Evolutionary conservation across 352 stramenopile genomes (phyloP).

Genomic region (Phytophthora sansomeana): DNA sequence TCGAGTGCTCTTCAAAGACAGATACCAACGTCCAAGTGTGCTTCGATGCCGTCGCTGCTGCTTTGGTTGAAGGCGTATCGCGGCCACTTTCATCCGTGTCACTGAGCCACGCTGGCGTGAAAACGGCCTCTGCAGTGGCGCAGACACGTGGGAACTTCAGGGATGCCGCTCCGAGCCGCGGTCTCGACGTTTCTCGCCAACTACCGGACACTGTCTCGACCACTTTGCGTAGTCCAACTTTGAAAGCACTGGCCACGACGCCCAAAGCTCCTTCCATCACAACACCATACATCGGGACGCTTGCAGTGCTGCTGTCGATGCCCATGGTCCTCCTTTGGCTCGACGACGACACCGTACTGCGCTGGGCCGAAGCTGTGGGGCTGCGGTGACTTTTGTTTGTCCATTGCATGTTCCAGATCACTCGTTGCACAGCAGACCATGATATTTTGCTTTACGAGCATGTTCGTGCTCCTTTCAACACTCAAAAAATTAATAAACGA

Average conservation of each 20-base stretch:
- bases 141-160: constrained; percentile 4
- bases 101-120: background rate
- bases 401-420: background rate
- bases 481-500: constrained; percentile 13
- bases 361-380: constrained; percentile 14
- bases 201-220: background rate
- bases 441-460: constrained; percentile 14
- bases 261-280: background rate
- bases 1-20: constrained; percentile 33
- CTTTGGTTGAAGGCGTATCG: constrained; percentile 1
- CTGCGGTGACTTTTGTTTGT: constrained; percentile 3
- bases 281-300: constrained; percentile 13
- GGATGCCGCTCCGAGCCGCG: constrained; percentile 4
- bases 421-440: constrained; percentile 5
- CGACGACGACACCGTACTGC: constrained; percentile 22
- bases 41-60: constrained; percentile 26
- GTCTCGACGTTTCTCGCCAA: constrained; percentile 10
- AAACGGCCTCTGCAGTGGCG: background rate
- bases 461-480: constrained; percentile 14
- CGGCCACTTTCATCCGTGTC: constrained; percentile 5
- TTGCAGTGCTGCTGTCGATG: constrained; percentile 17
- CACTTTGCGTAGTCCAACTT: constrained; percentile 10
- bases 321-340: constrained; percentile 27
- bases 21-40: constrained; percentile 18
- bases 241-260: constrained; percentile 9